These are phyloP conservation scores for Ceriops zippeliana DNA, from an alignment of 345 rosid genomes.

Conservation along the genomic window DNA sequence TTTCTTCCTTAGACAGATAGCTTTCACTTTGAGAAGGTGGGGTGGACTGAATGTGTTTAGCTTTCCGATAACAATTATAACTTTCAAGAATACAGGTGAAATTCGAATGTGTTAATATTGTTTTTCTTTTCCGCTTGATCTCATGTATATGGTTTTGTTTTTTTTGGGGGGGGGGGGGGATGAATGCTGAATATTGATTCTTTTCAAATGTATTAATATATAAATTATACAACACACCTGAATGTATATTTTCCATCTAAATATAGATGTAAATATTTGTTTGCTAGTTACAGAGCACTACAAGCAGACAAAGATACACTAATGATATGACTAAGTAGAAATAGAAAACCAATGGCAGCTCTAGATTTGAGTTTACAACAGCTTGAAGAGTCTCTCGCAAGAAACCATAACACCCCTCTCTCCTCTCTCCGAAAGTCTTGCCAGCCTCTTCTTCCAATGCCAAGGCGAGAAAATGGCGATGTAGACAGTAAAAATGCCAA, in stretches of 20 bases:
- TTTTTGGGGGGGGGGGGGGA: not conserved
- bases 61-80: not conserved
- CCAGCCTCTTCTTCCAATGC: no score
- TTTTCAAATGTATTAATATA: not conserved
- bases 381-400: no score
- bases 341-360: no score
- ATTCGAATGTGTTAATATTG: not conserved
- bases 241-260: not conserved
- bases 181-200: conserved; percentile 6
- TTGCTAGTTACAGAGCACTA: no score
- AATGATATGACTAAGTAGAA: no score
- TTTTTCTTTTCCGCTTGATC: not conserved
- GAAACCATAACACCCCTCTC: no score
- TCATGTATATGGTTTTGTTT: not conserved
- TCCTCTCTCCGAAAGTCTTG: no score
- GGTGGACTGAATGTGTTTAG: not conserved
- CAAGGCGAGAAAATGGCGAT: no score
- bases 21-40: not conserved
- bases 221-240: no score
- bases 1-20: conserved; percentile 53
- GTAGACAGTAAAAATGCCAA: no score
- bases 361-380: no score
- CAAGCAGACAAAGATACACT: no score
- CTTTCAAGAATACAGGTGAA: not conserved
- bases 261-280: not conserved